These are phyloP conservation scores for Poronia punctata DNA, from an alignment of 495 filamentous ascomycete species.

Conservation along the genomic window DNA sequence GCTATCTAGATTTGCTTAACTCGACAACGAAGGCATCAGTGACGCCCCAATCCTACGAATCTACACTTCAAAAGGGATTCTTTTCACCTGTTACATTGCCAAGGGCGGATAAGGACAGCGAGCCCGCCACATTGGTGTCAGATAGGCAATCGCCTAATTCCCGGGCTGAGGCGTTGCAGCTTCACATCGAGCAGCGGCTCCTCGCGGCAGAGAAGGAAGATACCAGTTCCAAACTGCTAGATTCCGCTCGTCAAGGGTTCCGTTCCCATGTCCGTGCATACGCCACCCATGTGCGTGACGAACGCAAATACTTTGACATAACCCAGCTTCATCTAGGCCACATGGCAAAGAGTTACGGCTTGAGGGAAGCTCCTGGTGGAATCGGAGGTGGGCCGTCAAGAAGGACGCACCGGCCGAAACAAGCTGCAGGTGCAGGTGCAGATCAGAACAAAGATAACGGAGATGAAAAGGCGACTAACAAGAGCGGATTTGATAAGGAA, in stretches of 20 bases:
- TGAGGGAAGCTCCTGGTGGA: conserved; percentile 80
- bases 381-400: conserved; percentile 50
- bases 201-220: conserved; percentile 28
- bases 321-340: conserved; percentile 85
- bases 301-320: conserved; percentile 81
- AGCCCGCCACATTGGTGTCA: conserved; percentile 14
- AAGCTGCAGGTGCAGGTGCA: conserved; percentile 15
- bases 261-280: conserved; percentile 91
- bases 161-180: conserved; percentile 40
- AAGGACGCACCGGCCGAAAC: conserved; percentile 26
- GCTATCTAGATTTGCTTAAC: conserved; percentile 70
- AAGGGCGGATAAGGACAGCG: conserved; percentile 14
- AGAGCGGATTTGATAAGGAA: conserved; percentile 27
- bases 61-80: conserved; percentile 50
- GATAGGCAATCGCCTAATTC: conserved; percentile 34
- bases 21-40: conserved; percentile 26
- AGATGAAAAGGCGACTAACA: conserved; percentile 7
- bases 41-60: conserved; percentile 35
- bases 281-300: conserved; percentile 80
- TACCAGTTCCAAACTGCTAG: conserved; percentile 41
- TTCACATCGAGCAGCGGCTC: conserved; percentile 43
- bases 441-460: conserved; percentile 17
- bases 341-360: conserved; percentile 83
- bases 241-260: conserved; percentile 72
- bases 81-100: conserved; percentile 34